A percentile compares a stretch with the other conserved stretches of the same genome.
Evolutionary conservation across 2,329 filamentous ascomycete genomes (phyloP).

Genomic region (Colletotrichum horii): DNA sequence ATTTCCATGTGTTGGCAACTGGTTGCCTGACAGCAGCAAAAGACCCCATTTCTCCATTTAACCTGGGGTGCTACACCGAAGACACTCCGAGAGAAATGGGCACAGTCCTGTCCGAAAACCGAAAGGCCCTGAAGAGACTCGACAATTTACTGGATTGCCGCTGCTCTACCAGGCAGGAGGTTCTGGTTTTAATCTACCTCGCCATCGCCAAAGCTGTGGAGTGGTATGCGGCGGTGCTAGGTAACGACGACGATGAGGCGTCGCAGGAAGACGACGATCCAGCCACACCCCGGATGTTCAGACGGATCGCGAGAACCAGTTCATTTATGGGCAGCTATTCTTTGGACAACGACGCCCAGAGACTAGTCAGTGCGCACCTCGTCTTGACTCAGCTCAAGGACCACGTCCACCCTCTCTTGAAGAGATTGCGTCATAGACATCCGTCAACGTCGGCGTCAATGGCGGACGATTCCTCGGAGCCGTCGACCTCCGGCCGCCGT

Average conservation of each 20-base stretch:
- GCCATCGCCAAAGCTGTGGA: not conserved
- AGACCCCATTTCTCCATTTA: not conserved
- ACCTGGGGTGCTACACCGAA: not conserved
- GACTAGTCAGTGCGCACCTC: not conserved
- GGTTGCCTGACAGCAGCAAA: not conserved
- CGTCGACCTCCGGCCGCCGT: not conserved
- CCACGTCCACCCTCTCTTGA: not conserved
- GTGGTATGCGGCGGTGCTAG: not conserved
- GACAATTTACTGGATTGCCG: not conserved
- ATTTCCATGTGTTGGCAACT: not conserved
- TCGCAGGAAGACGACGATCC: not conserved
- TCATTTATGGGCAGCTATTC: not conserved
- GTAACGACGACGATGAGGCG: not conserved
- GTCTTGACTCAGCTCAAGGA: conserved; percentile 1
- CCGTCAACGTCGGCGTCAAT: not conserved
- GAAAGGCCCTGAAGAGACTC: not conserved
- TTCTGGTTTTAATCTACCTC: not conserved
- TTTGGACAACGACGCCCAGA: not conserved
- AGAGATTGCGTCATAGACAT: not conserved
- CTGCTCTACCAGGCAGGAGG: not conserved
- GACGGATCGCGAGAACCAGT: not conserved
- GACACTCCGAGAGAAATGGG: not conserved
- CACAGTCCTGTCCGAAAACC: not conserved
- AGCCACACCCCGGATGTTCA: not conserved
- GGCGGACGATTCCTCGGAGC: not conserved